Evolutionary conservation across 202 grass and related monocot genomes (phyloP).

Genomic region (Alloteropsis angusta): DNA sequence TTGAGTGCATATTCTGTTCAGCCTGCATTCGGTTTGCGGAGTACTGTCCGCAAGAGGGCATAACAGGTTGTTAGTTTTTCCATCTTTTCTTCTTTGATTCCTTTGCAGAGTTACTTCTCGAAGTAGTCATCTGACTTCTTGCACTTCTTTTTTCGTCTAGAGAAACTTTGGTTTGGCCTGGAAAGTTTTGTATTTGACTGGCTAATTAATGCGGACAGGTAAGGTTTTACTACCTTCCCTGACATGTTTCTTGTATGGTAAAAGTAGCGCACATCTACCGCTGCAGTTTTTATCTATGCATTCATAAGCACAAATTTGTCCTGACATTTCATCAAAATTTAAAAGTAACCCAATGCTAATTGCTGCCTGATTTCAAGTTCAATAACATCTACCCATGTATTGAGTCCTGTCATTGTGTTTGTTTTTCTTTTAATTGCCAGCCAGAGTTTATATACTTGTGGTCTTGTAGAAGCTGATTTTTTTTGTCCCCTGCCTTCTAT

Average conservation of each 20-base stretch:
- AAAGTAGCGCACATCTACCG: neutral
- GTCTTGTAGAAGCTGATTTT: conserved; percentile 11
- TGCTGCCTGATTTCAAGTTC: conserved; percentile 3
- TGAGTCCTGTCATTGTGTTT: neutral
- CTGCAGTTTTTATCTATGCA: neutral
- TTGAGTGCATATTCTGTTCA: conserved; percentile 98
- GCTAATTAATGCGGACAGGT: conserved; percentile 99
- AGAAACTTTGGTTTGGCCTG: conserved; percentile 88
- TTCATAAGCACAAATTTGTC: neutral
- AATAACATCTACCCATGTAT: neutral
- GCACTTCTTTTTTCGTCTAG: conserved; percentile 40
- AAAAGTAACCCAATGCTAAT: neutral
- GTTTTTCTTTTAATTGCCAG: neutral
- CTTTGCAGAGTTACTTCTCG: conserved; percentile 10
- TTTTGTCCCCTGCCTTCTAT: neutral
- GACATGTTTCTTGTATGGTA: conserved; percentile 3
- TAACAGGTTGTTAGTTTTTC: conserved; percentile 56
- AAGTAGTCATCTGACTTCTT: conserved; percentile 21
- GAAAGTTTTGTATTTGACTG: conserved; percentile 96
- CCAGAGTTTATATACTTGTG: neutral
- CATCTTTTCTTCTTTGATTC: conserved; percentile 15
- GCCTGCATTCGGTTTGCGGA: conserved; percentile 96
- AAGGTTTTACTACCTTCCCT: conserved; percentile 19
- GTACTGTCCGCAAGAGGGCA: conserved; percentile 94
- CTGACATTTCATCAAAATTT: neutral